phyloP scores from a whole-genome alignment of 208 protist genomes.

The Angomonas desouzai region DNA sequence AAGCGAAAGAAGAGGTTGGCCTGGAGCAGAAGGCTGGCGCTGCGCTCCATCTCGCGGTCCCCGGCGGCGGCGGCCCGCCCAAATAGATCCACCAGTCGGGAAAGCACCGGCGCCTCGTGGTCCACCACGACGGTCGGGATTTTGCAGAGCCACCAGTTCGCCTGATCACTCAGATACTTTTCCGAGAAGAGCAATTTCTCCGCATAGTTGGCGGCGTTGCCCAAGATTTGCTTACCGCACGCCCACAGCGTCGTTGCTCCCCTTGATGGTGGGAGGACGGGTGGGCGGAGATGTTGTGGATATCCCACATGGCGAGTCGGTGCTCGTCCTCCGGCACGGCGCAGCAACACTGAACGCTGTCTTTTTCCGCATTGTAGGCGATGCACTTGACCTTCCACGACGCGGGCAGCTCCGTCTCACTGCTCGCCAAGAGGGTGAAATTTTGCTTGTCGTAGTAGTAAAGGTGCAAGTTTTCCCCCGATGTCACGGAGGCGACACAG shows the following conservation, averaged over 20 bases:
- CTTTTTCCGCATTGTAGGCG: conserved; percentile 33
- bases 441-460: conserved; percentile 37
- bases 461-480: conserved; percentile 49
- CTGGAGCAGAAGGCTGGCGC: conserved; percentile 53
- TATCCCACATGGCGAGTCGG: conserved; percentile 66
- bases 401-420: conserved; percentile 36
- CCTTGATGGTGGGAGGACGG: conserved; percentile 18
- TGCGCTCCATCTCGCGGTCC: conserved; percentile 25
- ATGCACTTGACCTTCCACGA: conserved; percentile 42
- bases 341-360: conserved; percentile 56
- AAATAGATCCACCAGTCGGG: conserved; percentile 41
- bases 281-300: conserved; percentile 37
- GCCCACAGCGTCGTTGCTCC: conserved; percentile 39
- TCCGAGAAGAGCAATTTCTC: conserved; percentile 42
- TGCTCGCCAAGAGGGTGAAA: conserved; percentile 36
- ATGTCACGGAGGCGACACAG: conserved; percentile 33
- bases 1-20: conserved; percentile 59
- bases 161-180: conserved; percentile 60
- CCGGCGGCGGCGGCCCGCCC: conserved; percentile 13
- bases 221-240: conserved; percentile 58
- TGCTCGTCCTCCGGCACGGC: conserved; percentile 24
- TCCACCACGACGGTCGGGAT: conserved; percentile 63
- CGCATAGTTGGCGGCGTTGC: conserved; percentile 49
- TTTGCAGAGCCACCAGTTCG: conserved; percentile 43
- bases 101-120: conserved; percentile 35